phyloP scores from a whole-genome alignment of 495 filamentous ascomycete genomes.

The Lasiosphaeria ovina region DNA sequence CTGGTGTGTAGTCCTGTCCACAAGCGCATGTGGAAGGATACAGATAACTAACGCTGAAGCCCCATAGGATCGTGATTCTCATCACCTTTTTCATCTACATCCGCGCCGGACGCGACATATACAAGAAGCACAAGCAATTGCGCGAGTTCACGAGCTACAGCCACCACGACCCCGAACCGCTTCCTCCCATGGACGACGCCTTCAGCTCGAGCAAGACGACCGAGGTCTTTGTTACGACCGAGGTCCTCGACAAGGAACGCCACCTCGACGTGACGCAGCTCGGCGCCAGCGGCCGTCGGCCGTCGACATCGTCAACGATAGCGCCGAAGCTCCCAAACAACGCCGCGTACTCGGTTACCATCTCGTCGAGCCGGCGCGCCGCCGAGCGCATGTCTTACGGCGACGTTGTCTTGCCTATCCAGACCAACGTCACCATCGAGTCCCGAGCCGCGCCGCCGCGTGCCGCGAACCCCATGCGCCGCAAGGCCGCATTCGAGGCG shows the following conservation, averaged over 20 bases:
- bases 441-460: conserved; percentile 14
- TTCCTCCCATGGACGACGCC: conserved; percentile 42
- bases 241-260: conserved; percentile 26
- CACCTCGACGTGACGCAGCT: conserved; percentile 26
- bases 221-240: conserved; percentile 51
- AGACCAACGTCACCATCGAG: conserved; percentile 23
- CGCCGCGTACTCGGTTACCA: conserved; percentile 46
- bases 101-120: conserved; percentile 70
- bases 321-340: conserved; percentile 22
- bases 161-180: conserved; percentile 41
- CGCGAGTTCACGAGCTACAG: conserved; percentile 40
- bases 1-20: conserved; percentile 52
- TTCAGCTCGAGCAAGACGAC: conserved; percentile 58
- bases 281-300: conserved; percentile 16
- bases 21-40: neutral
- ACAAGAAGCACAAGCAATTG: conserved; percentile 49
- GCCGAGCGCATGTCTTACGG: conserved; percentile 15
- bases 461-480: conserved; percentile 21
- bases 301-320: conserved; percentile 5
- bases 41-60: neutral
- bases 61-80: conserved; percentile 57
- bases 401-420: conserved; percentile 22
- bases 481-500: conserved; percentile 31
- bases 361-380: conserved; percentile 37
- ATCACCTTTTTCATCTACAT: conserved; percentile 73